A percentile compares a stretch with the other conserved stretches of the same genome.
phyloP scores from a whole-genome alignment of 2,329 filamentous ascomycete species.

The Alternaria gansuensis region DNA sequence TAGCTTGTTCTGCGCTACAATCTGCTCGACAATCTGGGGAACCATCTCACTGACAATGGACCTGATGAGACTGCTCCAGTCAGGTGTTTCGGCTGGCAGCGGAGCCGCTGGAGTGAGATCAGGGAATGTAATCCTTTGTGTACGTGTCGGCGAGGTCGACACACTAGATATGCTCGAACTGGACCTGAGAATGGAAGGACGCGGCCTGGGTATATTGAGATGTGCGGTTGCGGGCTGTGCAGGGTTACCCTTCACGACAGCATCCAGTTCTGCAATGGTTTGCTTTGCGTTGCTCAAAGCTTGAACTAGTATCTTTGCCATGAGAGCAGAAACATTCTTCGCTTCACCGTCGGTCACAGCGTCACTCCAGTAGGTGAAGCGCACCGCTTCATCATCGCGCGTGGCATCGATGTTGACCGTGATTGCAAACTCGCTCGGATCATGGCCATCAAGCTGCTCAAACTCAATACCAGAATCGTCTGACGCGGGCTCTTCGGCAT shows the following conservation, averaged over 20 bases:
- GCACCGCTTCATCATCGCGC: constrained; percentile 41
- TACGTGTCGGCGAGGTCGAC: constrained; percentile 30
- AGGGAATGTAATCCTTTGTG: constrained; percentile 27
- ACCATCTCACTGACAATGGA: constrained; percentile 48
- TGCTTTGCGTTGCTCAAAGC: constrained; percentile 35
- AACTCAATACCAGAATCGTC: constrained; percentile 35
- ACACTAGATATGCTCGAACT: constrained; percentile 14
- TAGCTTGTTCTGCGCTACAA: constrained; percentile 41
- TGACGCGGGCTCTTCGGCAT: constrained; percentile 11
- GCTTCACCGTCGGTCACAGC: constrained; percentile 41
- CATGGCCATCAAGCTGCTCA: constrained; percentile 41
- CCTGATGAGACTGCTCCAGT: constrained; percentile 43
- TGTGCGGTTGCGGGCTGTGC: not conserved
- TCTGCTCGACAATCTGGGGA: constrained; percentile 45
- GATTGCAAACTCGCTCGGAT: constrained; percentile 47
- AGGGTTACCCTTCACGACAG: constrained; percentile 28
- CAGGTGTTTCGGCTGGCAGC: constrained; percentile 24
- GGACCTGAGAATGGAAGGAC: constrained; percentile 18
- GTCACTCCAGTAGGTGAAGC: constrained; percentile 48
- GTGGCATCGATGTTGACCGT: constrained; percentile 48
- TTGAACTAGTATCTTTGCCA: constrained; percentile 39
- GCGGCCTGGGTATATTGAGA: constrained; percentile 15
- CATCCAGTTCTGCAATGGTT: constrained; percentile 40
- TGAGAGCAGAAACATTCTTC: constrained; percentile 38
- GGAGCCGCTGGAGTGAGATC: constrained; percentile 15